A percentile compares a stretch with the other conserved stretches of the same genome.
These are phyloP conservation scores for Oryza nivara DNA, from an alignment of 176 grass and related monocot species.

Conservation along the genomic window DNA sequence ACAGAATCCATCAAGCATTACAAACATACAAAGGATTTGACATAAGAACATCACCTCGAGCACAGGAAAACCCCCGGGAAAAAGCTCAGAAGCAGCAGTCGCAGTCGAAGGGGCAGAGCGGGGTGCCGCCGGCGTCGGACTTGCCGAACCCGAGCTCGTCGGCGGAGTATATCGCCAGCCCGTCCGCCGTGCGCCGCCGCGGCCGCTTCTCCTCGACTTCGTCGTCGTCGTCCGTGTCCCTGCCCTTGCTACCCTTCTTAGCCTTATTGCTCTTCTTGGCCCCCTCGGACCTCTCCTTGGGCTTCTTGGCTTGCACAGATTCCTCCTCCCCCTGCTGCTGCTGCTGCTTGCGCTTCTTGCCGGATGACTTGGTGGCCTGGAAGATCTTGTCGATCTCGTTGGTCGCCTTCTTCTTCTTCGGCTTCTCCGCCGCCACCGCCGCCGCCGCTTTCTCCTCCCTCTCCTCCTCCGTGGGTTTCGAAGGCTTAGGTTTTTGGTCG, in stretches of 20 bases:
- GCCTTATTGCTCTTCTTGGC: slow-evolving; percentile 22
- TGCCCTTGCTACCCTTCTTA: slow-evolving; percentile 33
- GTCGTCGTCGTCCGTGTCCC: slow-evolving; percentile 27
- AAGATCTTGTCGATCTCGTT: slow-evolving; percentile 91
- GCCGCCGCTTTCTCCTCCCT: neutral
- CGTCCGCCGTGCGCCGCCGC: slow-evolving; percentile 60
- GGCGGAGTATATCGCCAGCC: slow-evolving; percentile 71
- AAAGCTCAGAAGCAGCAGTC: slow-evolving; percentile 75
- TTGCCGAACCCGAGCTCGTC: slow-evolving; percentile 79
- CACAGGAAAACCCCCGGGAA: neutral
- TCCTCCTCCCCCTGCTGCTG: neutral
- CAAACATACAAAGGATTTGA: slow-evolving; percentile 15
- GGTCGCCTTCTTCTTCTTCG: slow-evolving; percentile 51
- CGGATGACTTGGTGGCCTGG: slow-evolving; percentile 47
- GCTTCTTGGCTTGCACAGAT: slow-evolving; percentile 21
- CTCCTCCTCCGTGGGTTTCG: slow-evolving; percentile 11
- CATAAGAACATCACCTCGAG: slow-evolving; percentile 23
- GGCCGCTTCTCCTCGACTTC: slow-evolving; percentile 46
- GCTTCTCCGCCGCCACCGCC: slow-evolving; percentile 32
- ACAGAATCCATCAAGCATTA: neutral
- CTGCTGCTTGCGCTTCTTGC: slow-evolving; percentile 51
- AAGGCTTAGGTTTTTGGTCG: slow-evolving; percentile 25
- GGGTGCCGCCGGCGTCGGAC: slow-evolving; percentile 51
- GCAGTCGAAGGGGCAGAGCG: slow-evolving; percentile 80
- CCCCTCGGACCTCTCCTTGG: slow-evolving; percentile 39